phyloP scores from a whole-genome alignment of 2,329 filamentous ascomycete species.

The Xylariales sp. region DNA sequence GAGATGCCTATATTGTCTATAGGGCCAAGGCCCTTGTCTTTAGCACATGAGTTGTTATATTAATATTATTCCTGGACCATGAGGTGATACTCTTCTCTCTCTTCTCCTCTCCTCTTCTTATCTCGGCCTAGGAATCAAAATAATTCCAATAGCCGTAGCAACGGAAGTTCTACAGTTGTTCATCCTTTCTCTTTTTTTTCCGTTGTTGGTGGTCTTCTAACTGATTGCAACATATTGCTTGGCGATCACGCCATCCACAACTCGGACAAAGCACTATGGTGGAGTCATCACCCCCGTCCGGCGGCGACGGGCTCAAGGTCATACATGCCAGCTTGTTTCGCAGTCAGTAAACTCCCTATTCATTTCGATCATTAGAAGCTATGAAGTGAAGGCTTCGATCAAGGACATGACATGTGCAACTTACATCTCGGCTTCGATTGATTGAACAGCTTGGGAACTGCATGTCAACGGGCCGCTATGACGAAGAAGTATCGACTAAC shows the following conservation, averaged over 20 bases:
- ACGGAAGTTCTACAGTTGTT: not conserved
- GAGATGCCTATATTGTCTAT: slow-evolving; percentile 1
- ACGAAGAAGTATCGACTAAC: slow-evolving; percentile 6
- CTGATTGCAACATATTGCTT: slow-evolving; percentile 21
- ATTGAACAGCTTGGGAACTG: not conserved
- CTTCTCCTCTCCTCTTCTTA: not conserved
- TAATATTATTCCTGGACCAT: not conserved
- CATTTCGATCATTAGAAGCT: not conserved
- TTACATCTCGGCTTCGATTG: not conserved
- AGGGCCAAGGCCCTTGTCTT: not conserved
- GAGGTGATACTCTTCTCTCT: not conserved
- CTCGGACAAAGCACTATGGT: slow-evolving; percentile 21
- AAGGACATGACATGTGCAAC: not conserved
- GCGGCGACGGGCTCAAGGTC: slow-evolving; percentile 28
- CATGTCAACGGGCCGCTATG: not conserved
- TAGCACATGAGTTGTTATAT: not conserved
- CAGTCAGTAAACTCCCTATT: slow-evolving; percentile 10
- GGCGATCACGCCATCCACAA: slow-evolving; percentile 22
- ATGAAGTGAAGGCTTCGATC: not conserved
- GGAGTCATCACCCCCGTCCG: slow-evolving; percentile 1
- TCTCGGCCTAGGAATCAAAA: not conserved
- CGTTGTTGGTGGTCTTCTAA: not conserved
- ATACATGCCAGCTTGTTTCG: slow-evolving; percentile 31
- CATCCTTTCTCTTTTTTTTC: not conserved
- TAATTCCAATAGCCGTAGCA: not conserved